Evolutionary conservation across 352 stramenopile species (phyloP).

Genomic region (Phytophthora sansomeana): DNA sequence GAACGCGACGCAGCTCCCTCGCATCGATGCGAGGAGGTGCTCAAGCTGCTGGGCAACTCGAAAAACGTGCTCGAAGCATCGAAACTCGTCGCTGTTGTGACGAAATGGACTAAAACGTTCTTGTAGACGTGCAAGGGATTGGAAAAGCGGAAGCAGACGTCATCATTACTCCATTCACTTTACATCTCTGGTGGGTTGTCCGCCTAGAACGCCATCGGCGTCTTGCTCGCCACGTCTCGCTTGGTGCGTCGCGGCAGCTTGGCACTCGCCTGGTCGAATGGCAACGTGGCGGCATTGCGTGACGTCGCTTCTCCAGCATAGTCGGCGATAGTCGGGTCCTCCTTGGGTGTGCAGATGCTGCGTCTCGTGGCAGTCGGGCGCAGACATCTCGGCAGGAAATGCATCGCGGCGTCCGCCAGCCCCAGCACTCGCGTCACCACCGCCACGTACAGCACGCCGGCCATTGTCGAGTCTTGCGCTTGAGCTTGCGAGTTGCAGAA

Average conservation of each 20-base stretch:
- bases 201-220: background rate
- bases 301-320: slow-evolving; percentile 20
- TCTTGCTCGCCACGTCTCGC: slow-evolving; percentile 10
- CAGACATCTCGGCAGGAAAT: slow-evolving; percentile 20
- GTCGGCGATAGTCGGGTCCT: slow-evolving; percentile 3
- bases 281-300: slow-evolving; percentile 4
- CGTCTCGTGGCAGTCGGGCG: slow-evolving; percentile 8
- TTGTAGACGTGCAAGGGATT: background rate
- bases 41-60: slow-evolving; percentile 57
- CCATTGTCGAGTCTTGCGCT: slow-evolving; percentile 18
- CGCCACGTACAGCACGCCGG: slow-evolving; percentile 30
- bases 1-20: slow-evolving; percentile 7
- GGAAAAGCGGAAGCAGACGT: background rate
- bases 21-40: slow-evolving; percentile 54
- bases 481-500: slow-evolving; percentile 21
- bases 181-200: background rate
- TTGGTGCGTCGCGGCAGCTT: slow-evolving; percentile 1
- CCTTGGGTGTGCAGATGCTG: slow-evolving; percentile 34
- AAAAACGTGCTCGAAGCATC: slow-evolving; percentile 66
- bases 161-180: slow-evolving; percentile 3
- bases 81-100: slow-evolving; percentile 50
- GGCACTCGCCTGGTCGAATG: background rate
- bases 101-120: slow-evolving; percentile 45
- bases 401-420: slow-evolving; percentile 10
- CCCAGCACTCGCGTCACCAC: slow-evolving; percentile 30